phyloP scores from a whole-genome alignment of 148 eudicot species.

The Vaccinium macrocarpon region DNA sequence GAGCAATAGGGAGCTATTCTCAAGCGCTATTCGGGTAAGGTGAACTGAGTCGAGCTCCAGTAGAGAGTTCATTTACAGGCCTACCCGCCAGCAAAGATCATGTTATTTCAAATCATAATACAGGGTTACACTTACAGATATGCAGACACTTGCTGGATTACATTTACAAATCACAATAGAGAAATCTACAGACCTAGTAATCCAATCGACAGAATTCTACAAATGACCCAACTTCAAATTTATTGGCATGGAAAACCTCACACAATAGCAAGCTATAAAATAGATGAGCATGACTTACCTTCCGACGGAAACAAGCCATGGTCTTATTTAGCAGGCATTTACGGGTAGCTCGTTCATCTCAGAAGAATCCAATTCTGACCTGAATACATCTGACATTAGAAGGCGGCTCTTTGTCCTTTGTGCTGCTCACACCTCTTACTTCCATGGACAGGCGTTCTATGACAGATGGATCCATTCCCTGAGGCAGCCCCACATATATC shows the following conservation, averaged over 20 bases:
- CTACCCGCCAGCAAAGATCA: not conserved
- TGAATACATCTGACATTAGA: not conserved
- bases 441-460: slow-evolving; percentile 15
- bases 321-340: not conserved
- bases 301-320: not conserved
- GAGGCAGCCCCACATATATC: slow-evolving; percentile 18
- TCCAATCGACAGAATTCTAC: not conserved
- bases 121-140: not conserved
- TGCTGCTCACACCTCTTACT: slow-evolving; percentile 25
- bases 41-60: not conserved
- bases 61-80: not conserved
- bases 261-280: not conserved
- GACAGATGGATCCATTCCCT: slow-evolving; percentile 18
- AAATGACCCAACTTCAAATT: not conserved
- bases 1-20: not conserved
- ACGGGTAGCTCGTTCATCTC: too few species aligned
- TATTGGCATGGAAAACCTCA: not conserved
- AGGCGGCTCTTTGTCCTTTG: slow-evolving; percentile 20
- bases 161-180: not conserved
- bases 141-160: not conserved
- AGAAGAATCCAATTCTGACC: too few species aligned
- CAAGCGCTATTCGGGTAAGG: not conserved
- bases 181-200: not conserved
- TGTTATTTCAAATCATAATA: not conserved
- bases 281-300: not conserved